Percentiles rank a stretch among this genome's conserved stretches.
These are phyloP conservation scores for Pseudozyma thailandica DNA, from an alignment of 1,284 basidiomycete genomes.

Conservation along the genomic window DNA sequence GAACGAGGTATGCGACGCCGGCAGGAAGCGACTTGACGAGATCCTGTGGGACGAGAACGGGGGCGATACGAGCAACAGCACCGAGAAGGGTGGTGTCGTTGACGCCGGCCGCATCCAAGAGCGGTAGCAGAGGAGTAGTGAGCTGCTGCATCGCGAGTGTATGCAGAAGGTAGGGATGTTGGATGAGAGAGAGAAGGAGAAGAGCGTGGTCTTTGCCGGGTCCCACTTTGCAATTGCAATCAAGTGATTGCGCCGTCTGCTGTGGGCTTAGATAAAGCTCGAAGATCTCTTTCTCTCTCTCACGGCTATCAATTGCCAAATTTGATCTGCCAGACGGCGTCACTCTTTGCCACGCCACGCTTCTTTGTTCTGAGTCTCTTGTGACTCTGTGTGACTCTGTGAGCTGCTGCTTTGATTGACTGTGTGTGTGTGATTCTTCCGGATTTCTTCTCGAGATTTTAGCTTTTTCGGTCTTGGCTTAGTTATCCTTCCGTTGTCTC, in stretches of 20 bases:
- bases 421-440: conserved; percentile 1
- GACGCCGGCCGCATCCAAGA: conserved; percentile 39
- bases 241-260: not conserved
- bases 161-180: not conserved
- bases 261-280: conserved; percentile 16
- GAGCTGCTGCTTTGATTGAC: no score
- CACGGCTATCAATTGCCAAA: conserved; percentile 18
- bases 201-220: no score
- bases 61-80: conserved; percentile 46
- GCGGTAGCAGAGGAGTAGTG: conserved; percentile 53
- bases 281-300: no score
- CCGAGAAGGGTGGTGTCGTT: conserved; percentile 27
- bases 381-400: no score
- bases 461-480: not conserved
- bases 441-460: not conserved
- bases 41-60: conserved; percentile 47
- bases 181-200: not conserved
- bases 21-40: conserved; percentile 27
- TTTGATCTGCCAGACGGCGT: no score
- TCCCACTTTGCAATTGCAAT: no score
- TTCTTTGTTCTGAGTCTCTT: no score
- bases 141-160: conserved; percentile 56
- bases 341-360: no score
- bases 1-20: conserved; percentile 46
- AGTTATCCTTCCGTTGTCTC: not conserved